These are phyloP conservation scores for Penicillium dipodomyicola DNA, from an alignment of 495 filamentous ascomycete genomes.

Conservation along the genomic window DNA sequence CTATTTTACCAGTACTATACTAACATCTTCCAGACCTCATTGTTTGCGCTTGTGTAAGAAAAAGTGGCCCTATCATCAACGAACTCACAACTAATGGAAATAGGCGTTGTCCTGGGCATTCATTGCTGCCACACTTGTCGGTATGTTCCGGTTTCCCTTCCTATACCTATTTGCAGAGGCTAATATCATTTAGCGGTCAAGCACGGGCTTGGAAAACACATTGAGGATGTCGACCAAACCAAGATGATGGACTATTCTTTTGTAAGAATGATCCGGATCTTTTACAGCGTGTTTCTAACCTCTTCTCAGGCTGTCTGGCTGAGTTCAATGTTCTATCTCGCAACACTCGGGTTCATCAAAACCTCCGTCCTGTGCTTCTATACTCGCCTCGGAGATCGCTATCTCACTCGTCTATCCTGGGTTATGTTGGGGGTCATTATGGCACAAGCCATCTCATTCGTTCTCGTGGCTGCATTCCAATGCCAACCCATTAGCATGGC, in stretches of 20 bases:
- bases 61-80: background rate
- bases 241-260: conserved; percentile 31
- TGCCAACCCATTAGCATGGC: conserved; percentile 35
- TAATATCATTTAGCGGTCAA: conserved; percentile 29
- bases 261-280: conserved; percentile 15
- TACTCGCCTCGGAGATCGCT: conserved; percentile 37
- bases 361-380: conserved; percentile 42
- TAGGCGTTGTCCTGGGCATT: conserved; percentile 40
- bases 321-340: conserved; percentile 44
- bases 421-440: conserved; percentile 34
- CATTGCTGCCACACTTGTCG: conserved; percentile 33
- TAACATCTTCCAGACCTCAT: conserved; percentile 32
- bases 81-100: conserved; percentile 12
- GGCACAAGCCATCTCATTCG: conserved; percentile 34
- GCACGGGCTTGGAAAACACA: conserved; percentile 36
- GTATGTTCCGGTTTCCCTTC: conserved; percentile 20
- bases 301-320: conserved; percentile 35
- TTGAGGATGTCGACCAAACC: conserved; percentile 20
- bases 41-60: conserved; percentile 36
- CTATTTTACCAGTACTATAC: background rate
- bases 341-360: conserved; percentile 41
- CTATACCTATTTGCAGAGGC: background rate
- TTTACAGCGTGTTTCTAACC: background rate
- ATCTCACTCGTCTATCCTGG: conserved; percentile 31
- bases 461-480: conserved; percentile 40